Evolutionary conservation across 331 rosid species (phyloP).

Genomic region (Quercus tomentella): DNA sequence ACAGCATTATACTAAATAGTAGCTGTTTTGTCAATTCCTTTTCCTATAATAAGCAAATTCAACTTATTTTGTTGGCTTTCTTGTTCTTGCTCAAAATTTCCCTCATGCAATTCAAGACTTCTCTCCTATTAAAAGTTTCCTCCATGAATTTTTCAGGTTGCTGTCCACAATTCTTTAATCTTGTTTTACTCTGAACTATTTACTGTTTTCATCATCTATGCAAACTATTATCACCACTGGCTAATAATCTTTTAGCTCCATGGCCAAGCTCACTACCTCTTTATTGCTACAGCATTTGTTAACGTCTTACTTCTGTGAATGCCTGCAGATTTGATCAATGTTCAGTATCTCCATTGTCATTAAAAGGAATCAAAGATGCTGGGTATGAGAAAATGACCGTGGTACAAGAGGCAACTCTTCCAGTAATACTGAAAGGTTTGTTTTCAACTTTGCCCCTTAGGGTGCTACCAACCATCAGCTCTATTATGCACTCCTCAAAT

Average conservation of each 20-base stretch:
- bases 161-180: too few relatives aligned
- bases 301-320: conserved; percentile 20
- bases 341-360: conserved; percentile 65
- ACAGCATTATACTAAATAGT: too few relatives aligned
- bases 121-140: too few relatives aligned
- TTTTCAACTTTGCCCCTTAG: conserved; percentile 1
- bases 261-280: not conserved
- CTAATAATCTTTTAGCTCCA: not conserved
- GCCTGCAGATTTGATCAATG: conserved; percentile 74
- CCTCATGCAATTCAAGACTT: too few relatives aligned
- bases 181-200: too few relatives aligned
- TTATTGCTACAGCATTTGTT: not conserved
- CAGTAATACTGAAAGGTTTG: conserved; percentile 78
- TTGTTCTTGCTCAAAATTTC: too few relatives aligned
- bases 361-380: conserved; percentile 85
- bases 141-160: too few relatives aligned
- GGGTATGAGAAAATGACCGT: conserved; percentile 96
- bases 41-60: too few relatives aligned
- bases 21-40: too few relatives aligned
- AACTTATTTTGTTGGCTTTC: too few relatives aligned
- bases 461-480: not conserved
- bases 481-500: not conserved
- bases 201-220: not conserved
- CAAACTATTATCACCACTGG: not conserved
- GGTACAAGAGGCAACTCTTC: conserved; percentile 98